Evolutionary conservation across 2,329 filamentous ascomycete species (phyloP), one percentile per base, ranked within the genome.

Genomic region (Venturia asperata): DNA sequence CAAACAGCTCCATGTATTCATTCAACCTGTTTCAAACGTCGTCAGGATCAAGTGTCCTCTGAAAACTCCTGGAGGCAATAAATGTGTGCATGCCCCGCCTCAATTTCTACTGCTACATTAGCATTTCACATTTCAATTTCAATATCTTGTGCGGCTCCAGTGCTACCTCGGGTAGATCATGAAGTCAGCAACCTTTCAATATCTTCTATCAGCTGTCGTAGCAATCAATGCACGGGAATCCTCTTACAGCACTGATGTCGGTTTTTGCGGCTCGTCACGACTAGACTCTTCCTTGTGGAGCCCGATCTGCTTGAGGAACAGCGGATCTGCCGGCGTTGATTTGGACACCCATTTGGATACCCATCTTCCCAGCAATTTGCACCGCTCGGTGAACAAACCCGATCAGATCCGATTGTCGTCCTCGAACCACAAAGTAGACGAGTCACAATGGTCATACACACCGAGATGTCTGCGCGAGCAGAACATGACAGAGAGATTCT

Each of bases 401-500:
- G 60, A 42, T 24, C 39, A 61, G 39, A 34, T 61, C 17, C n/a
- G n/a, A 43, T 15, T 45, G 6, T 45, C 60, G 19, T 37, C 61
- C 7, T 21, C n/a, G 21, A 34, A 24, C 34, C 21, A 47, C n/a
- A 47, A 52, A 39, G 43, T 17, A 49, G 42, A 34, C n/a, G 30
- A 47, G 1, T 24, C 10, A 37, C 49, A 37, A 30, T 67, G 65
- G 65, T 66, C 65, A 15, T 27, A 55, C 24, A 9, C 13, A 24
- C 43, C 65, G 24, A 41, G 30, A 52, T 67, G 65, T 41, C 30
- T 67, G 17, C 37, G 41, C 27, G 27, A 41, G 11, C 37, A 52
- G n/a, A 66, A 67, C 24, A 47, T 27, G 34, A 65, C 56, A 24
- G 64, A 66, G 15, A 19, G 43, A 15, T 67, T 49, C 56, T 67